Percentiles rank a stretch among this genome's conserved stretches.
Conservation (phyloP, 805 yeast genomes). For the Suhomyces sp. region DNA sequence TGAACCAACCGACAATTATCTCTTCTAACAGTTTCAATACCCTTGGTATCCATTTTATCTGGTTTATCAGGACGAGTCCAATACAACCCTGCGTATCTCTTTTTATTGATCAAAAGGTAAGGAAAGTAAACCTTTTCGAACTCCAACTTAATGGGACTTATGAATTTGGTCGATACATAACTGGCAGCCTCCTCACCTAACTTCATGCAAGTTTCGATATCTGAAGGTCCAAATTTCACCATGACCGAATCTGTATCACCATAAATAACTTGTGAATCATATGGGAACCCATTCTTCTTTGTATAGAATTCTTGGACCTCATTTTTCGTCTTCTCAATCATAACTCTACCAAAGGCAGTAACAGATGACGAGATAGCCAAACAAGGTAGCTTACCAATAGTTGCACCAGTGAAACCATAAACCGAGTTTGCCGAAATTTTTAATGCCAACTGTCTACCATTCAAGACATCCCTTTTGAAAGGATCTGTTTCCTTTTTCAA, state of each 20-base stretch:
- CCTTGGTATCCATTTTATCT: conserved; percentile 97
- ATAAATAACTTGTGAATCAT: conserved; percentile 86
- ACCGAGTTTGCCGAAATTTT: conserved; percentile 98
- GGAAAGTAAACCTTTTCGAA: conserved; percentile 97
- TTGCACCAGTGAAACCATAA: conserved; percentile 98
- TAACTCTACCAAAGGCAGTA: conserved; percentile 92
- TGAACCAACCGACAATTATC: conserved; percentile 96
- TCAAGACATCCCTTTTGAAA: conserved; percentile 86
- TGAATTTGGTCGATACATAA: conserved; percentile 74
- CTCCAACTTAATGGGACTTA: conserved; percentile 87
- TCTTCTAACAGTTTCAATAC: conserved; percentile 97
- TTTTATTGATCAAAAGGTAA: conserved; percentile 88
- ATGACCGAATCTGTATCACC: conserved; percentile 99
- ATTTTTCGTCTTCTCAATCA: conserved; percentile 90
- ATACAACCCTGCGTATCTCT: conserved; percentile 93
- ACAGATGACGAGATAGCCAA: conserved; percentile 93
- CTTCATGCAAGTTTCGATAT: conserved; percentile 80
- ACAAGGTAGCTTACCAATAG: conserved; percentile 95
- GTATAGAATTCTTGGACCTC: conserved; percentile 80
- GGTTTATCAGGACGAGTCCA: conserved; percentile 93
- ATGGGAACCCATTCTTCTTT: conserved; percentile 78
- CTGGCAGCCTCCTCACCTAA: conserved; percentile 94
- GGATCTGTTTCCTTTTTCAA: conserved; percentile 93
- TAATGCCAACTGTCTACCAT: conserved; percentile 95
- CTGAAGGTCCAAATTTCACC: conserved; percentile 91